A percentile compares a stretch with the other conserved stretches of the same genome.
Evolutionary conservation across 176 grass and related monocot species (phyloP).

Genomic region (Elaeis guineensis): DNA sequence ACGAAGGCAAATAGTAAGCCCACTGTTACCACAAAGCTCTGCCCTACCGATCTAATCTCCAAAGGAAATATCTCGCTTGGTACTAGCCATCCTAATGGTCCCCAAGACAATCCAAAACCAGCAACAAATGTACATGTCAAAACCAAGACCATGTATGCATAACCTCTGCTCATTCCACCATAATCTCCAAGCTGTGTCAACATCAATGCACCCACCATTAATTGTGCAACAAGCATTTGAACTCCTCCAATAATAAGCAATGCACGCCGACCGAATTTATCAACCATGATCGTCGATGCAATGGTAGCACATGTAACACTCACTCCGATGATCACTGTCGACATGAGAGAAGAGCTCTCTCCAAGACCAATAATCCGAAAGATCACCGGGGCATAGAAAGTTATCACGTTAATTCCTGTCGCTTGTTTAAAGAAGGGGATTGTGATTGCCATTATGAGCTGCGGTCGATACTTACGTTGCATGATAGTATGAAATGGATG

Average conservation of each 20-base stretch:
- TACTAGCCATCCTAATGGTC: no score
- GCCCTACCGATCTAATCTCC: constrained; percentile 8
- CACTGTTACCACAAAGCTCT: constrained; percentile 41
- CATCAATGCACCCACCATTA: no score
- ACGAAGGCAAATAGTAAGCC: constrained; percentile 41
- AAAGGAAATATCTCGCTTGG: no score
- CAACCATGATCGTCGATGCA: constrained; percentile 20
- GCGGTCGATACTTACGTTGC: constrained; percentile 29
- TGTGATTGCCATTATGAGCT: constrained; percentile 33
- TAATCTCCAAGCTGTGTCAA: no score
- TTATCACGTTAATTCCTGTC: constrained; percentile 50
- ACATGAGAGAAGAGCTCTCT: constrained; percentile 54
- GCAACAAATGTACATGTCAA: no score
- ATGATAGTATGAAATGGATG: constrained; percentile 4
- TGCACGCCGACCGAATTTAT: constrained; percentile 36
- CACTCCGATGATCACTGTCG: constrained; percentile 30
- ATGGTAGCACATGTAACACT: constrained; percentile 5
- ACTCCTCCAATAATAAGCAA: constrained; percentile 39
- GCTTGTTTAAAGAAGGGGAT: constrained; percentile 60
- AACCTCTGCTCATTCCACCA: no score
- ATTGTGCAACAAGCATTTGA: constrained; percentile 21
- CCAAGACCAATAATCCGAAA: constrained; percentile 47
- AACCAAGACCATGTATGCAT: no score
- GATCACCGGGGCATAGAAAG: constrained; percentile 66
- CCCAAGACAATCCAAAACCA: no score